Evolutionary conservation across 1,284 basidiomycete genomes (phyloP).

Genomic region (Malassezia globosa): DNA sequence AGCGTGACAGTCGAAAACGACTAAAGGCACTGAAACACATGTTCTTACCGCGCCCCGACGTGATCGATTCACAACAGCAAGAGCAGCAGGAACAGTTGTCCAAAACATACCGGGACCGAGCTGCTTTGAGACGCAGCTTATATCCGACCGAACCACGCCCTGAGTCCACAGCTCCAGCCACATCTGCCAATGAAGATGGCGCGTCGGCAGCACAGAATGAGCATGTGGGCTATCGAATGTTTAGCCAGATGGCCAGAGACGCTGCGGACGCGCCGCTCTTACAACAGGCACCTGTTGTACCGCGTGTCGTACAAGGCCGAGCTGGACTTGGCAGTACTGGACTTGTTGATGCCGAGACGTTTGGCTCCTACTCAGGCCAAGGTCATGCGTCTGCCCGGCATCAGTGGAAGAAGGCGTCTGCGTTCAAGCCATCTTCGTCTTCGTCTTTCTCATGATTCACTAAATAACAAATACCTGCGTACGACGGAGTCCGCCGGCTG

Average conservation of each 20-base stretch:
- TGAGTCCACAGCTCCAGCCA: neutral
- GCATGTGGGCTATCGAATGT: slow-evolving; percentile 10
- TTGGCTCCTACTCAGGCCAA: no score
- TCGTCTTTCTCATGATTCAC: no score
- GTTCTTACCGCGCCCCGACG: neutral
- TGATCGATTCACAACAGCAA: no score
- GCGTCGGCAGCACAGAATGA: neutral
- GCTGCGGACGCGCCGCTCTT: neutral
- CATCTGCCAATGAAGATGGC: neutral
- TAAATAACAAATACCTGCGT: slow-evolving; percentile 39
- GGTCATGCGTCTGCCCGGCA: neutral
- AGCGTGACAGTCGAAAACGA: slow-evolving; percentile 5
- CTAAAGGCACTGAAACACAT: slow-evolving; percentile 2
- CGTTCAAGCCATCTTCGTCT: no score
- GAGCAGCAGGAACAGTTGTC: neutral
- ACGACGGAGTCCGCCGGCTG: slow-evolving; percentile 32
- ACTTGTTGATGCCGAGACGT: neutral
- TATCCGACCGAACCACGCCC: neutral
- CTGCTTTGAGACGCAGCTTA: slow-evolving; percentile 5
- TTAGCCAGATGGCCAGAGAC: slow-evolving; percentile 6
- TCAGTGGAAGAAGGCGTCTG: slow-evolving; percentile 2
- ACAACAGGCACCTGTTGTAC: neutral
- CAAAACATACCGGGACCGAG: slow-evolving; percentile 12
- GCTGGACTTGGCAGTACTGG: slow-evolving; percentile 9
- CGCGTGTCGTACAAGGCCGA: slow-evolving; percentile 4